phyloP scores from a whole-genome alignment of 163 green algal species.

The Scenedesmus sp. region DNA sequence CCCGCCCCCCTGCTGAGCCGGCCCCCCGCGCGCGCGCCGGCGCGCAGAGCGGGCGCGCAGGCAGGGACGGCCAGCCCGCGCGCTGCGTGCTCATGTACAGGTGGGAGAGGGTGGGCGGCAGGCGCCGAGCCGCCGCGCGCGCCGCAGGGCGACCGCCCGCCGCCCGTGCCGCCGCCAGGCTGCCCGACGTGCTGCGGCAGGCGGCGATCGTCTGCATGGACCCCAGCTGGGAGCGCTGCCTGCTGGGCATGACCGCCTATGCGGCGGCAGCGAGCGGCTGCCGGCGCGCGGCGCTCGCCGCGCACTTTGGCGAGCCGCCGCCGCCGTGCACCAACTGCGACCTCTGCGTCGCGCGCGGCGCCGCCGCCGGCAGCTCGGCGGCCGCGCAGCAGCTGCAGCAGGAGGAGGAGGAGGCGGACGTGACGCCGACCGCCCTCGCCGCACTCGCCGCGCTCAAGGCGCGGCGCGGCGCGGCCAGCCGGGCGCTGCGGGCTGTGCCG shows the following conservation, averaged over 20 bases:
- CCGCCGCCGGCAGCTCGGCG: background rate
- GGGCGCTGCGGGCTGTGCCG: too few species aligned
- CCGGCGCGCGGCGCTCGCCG: conserved; percentile 53
- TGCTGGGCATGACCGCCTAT: conserved; percentile 12
- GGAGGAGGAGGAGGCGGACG: conserved; percentile 25
- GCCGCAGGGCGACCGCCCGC: too few species aligned
- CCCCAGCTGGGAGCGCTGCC: conserved; percentile 58
- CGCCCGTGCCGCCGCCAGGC: too few species aligned
- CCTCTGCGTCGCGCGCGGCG: conserved; percentile 42
- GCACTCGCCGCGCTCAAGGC: conserved; percentile 45
- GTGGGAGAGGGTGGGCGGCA: too few species aligned
- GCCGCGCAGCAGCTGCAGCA: background rate
- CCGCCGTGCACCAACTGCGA: conserved; percentile 58
- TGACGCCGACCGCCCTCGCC: conserved; percentile 33
- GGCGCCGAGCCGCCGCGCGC: too few species aligned
- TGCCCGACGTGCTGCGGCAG: conserved; percentile 63
- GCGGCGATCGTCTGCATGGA: conserved; percentile 66
- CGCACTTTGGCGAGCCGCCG: conserved; percentile 65
- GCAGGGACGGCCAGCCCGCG: conserved; percentile 77
- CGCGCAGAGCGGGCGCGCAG: conserved; percentile 66
- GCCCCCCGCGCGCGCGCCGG: too few species aligned
- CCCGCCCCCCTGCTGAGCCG: too few species aligned
- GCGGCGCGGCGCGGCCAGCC: background rate
- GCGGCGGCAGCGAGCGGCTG: conserved; percentile 47
- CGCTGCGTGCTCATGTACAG: conserved; percentile 88